These are phyloP conservation scores for Sherardia arvensis DNA, from an alignment of 257 asterid genomes.

Conservation along the genomic window DNA sequence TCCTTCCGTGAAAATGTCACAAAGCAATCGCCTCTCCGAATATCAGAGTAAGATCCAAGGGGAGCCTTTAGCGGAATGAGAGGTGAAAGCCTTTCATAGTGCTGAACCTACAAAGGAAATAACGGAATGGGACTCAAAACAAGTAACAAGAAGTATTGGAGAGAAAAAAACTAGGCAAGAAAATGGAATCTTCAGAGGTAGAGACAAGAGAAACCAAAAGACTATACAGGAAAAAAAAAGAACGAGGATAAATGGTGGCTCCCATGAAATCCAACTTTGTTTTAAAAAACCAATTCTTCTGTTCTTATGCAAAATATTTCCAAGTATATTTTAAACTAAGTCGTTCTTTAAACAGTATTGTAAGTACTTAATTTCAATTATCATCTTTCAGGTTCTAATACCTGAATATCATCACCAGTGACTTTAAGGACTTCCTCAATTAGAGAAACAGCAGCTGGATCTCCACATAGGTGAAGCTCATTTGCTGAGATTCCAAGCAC, in stretches of 20 bases:
- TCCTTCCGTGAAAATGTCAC: conserved; percentile 81
- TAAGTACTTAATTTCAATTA: too few species aligned
- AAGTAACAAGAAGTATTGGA: neutral
- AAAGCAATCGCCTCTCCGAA: conserved; percentile 79
- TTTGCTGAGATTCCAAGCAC: conserved; percentile 78
- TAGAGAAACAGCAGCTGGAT: conserved; percentile 88
- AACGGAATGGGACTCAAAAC: neutral
- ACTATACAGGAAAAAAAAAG: neutral
- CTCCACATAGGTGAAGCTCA: conserved; percentile 97
- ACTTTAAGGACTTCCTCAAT: conserved; percentile 76
- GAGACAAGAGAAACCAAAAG: neutral
- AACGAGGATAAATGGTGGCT: neutral
- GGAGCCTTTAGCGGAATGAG: conserved; percentile 68
- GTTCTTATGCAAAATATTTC: neutral
- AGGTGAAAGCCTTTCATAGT: conserved; percentile 95
- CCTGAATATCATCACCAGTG: conserved; percentile 69
- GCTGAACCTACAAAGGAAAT: conserved; percentile 47
- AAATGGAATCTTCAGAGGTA: neutral
- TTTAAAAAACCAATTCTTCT: neutral
- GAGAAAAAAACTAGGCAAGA: neutral
- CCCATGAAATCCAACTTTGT: neutral
- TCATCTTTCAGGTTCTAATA: conserved; percentile 8
- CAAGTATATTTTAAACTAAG: neutral
- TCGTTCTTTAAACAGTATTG: neutral
- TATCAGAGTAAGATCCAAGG: conserved; percentile 62